phyloP scores from a whole-genome alignment of 805 yeast species.

The Spathaspora boniae region DNA sequence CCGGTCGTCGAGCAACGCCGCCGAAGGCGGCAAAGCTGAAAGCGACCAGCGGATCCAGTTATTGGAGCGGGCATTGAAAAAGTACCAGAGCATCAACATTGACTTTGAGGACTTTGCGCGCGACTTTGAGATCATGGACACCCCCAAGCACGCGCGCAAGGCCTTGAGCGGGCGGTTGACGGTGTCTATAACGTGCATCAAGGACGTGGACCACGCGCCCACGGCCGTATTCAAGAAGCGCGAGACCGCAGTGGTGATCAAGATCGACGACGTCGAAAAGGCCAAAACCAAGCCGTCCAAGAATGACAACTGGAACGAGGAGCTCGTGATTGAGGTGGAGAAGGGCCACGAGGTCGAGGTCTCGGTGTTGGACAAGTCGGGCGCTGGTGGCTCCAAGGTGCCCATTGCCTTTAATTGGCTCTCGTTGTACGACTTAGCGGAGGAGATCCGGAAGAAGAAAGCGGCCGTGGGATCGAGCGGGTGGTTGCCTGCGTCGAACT shows the following conservation, averaged over 20 bases:
- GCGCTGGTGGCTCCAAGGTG: conserved; percentile 54
- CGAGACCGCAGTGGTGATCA: conserved; percentile 72
- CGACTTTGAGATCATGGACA: conserved; percentile 62
- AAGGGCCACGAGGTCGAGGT: conserved; percentile 91
- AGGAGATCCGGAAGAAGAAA: conserved; percentile 88
- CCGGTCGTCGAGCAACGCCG: conserved; percentile 76
- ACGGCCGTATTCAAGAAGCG: conserved; percentile 78
- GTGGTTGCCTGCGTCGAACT: conserved; percentile 81
- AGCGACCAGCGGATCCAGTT: conserved; percentile 82
- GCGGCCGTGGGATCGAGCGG: conserved; percentile 73
- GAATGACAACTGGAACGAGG: conserved; percentile 80
- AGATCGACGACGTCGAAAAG: conserved; percentile 83
- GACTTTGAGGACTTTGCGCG: conserved; percentile 63
- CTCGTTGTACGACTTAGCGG: conserved; percentile 85
- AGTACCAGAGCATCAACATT: conserved; percentile 86
- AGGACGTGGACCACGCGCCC: conserved; percentile 91
- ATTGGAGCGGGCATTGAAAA: conserved; percentile 75
- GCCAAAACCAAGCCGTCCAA: conserved; percentile 74
- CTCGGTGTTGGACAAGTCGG: conserved; percentile 74
- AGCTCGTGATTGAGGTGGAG: conserved; percentile 74
- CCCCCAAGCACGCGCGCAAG: conserved; percentile 73
- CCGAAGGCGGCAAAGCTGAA: conserved; percentile 82
- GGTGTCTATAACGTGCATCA: conserved; percentile 68
- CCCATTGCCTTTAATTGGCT: conserved; percentile 96
- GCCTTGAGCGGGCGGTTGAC: conserved; percentile 80